phyloP scores from a whole-genome alignment of 2,329 filamentous ascomycete species.

The Aureobasidium mangrovei region DNA sequence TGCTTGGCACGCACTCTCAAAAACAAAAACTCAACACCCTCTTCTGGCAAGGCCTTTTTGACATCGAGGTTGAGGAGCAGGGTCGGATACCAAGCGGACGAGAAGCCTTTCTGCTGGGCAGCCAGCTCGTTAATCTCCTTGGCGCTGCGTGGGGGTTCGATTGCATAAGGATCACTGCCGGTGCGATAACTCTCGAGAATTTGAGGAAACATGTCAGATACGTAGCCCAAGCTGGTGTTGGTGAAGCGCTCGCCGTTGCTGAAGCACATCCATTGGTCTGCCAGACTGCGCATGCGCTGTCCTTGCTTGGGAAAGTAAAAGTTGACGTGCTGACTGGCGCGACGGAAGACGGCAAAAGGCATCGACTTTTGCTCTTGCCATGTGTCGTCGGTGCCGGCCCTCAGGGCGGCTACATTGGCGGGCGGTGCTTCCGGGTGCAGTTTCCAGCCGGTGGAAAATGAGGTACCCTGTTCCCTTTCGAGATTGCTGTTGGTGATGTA shows the following conservation, averaged over 20 bases:
- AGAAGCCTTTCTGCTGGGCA: constrained; percentile 22
- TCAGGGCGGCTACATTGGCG: constrained; percentile 36
- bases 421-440: constrained; percentile 38
- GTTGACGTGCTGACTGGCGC: constrained; percentile 43
- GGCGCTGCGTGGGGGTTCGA: constrained; percentile 20
- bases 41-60: constrained; percentile 60
- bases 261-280: constrained; percentile 62
- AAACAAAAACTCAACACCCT: constrained; percentile 65
- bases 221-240: constrained; percentile 53
- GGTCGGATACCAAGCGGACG: constrained; percentile 65
- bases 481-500: constrained; percentile 60
- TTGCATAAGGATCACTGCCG: constrained; percentile 28
- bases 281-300: constrained; percentile 31
- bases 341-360: constrained; percentile 39
- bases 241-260: constrained; percentile 55
- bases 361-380: constrained; percentile 39
- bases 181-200: constrained; percentile 45
- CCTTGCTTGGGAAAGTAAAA: constrained; percentile 45
- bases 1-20: constrained; percentile 55
- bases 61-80: constrained; percentile 66
- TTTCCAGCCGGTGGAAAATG: constrained; percentile 47
- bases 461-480: constrained; percentile 48
- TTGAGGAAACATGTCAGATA: constrained; percentile 61
- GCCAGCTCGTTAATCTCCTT: constrained; percentile 20
- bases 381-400: constrained; percentile 35